Conservation (phyloP, 352 stramenopile genomes). For the Pythium aphanidermatum region DNA sequence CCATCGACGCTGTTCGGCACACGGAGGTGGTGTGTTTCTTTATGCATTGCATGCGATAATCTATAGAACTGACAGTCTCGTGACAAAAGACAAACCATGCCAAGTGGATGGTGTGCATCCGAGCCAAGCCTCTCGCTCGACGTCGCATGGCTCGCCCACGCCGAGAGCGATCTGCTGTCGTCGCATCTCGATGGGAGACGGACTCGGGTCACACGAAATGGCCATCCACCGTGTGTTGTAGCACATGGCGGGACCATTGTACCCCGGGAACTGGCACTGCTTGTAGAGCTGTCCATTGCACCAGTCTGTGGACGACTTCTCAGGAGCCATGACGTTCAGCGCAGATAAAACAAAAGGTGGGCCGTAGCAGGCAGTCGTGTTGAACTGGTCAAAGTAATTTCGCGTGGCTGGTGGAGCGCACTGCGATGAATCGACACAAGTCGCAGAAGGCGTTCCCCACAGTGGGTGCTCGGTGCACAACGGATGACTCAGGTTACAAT, state of each 20-base stretch:
- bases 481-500: slow-evolving; percentile 8
- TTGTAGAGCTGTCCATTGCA: slow-evolving; percentile 15
- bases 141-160: neutral
- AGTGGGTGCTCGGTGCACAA: neutral
- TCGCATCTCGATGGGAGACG: slow-evolving; percentile 8
- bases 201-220: slow-evolving; percentile 2
- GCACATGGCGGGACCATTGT: slow-evolving; percentile 4
- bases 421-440: neutral
- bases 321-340: no score
- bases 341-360: no score
- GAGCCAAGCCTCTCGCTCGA: slow-evolving; percentile 1
- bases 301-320: neutral
- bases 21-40: no score
- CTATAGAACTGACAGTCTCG: no score
- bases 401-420: neutral
- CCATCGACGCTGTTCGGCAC: no score
- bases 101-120: no score
- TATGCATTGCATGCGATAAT: no score
- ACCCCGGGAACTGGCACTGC: slow-evolving; percentile 3
- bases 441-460: neutral
- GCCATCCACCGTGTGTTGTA: slow-evolving; percentile 12
- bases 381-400: slow-evolving; percentile 1
- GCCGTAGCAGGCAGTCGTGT: slow-evolving; percentile 14
- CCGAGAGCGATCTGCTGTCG: neutral
- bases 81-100: no score